Evolutionary conservation across 2,329 filamentous ascomycete genomes (phyloP).

Genomic region (Chaetoscypha palmicola): DNA sequence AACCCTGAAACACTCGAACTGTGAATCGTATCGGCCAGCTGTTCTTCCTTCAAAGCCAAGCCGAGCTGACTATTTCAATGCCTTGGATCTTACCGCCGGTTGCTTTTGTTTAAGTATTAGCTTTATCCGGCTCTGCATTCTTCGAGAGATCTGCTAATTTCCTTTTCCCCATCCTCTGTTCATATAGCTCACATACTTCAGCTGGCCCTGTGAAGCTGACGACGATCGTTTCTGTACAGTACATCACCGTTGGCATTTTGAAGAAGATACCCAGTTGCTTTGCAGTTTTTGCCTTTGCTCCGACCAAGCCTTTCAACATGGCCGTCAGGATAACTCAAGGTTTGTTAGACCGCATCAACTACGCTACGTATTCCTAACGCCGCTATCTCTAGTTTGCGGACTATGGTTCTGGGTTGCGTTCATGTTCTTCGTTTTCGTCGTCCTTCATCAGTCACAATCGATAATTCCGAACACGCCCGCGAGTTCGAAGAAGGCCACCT

Average conservation of each 20-base stretch:
- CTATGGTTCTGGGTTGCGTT: conserved; percentile 27
- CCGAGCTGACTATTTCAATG: background rate
- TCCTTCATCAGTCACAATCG: conserved; percentile 17
- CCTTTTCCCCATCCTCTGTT: background rate
- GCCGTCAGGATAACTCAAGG: conserved; percentile 21
- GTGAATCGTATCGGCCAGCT: background rate
- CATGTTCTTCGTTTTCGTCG: conserved; percentile 21
- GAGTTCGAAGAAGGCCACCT: too few species aligned
- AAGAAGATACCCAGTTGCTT: background rate
- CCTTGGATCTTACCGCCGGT: background rate
- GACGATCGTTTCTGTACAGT: background rate
- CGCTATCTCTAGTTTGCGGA: conserved; percentile 15
- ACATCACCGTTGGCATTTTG: background rate
- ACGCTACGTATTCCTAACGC: background rate
- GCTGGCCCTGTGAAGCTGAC: background rate
- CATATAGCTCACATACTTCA: background rate
- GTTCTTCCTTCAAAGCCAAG: background rate
- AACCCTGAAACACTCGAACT: background rate
- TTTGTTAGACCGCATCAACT: conserved; percentile 1
- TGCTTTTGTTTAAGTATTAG: too few species aligned
- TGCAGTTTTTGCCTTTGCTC: background rate
- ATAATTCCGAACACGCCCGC: conserved; percentile 3
- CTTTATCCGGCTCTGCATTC: background rate
- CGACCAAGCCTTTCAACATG: conserved; percentile 22
- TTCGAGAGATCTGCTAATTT: background rate